Evolutionary conservation across 805 yeast species (phyloP), one percentile per base, ranked within the genome.

Genomic region (Saccharomycopsis schoenii): DNA sequence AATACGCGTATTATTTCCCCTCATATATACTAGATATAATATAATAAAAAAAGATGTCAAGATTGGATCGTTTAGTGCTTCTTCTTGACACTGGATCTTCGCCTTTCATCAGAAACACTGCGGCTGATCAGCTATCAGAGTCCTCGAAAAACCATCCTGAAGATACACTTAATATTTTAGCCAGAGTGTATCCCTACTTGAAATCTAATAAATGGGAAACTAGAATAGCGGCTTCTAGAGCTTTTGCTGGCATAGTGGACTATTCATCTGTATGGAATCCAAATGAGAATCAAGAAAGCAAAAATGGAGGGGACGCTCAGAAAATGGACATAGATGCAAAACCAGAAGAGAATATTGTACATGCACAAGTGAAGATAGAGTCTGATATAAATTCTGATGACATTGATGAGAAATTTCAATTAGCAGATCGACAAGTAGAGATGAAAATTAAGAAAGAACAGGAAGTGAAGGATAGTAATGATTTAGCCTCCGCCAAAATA

Each of bases 61-160:
- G 80, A 57, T 67, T 77, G 61, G 80, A 77, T 65, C 72, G 80
- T 41, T 74, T 77, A 66, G 80, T 77, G 50, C 71, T 77, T 36
- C 61, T 58, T 54, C 76, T 94, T 66, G 99, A 96, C 73, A 89
- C 97, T 1, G 99, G 99, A 11, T 89, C 97, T 12, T 90, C 97
- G 4, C 89, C 89, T 47, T 88, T 90, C 70, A 94, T 94, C 54
- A 81, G 98, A 66, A 90, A 89, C 69, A 89, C 97, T 10, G 99
- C 99, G 0, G 98, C 98, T 1, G 97, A 93, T 69, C 99, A 94
- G 74, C 78, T 94, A 66, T 89, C 97, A 4, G 98, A 93, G 66
- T 79, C 96, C 43, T 97, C 97, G 34, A 88, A 88, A 71, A 87
- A 88, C 52, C 98, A 94, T 69, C 97, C 98, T 0, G 98, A 93